phyloP scores from a whole-genome alignment of 306 rosid genomes.

The Vigna nakashimae region DNA sequence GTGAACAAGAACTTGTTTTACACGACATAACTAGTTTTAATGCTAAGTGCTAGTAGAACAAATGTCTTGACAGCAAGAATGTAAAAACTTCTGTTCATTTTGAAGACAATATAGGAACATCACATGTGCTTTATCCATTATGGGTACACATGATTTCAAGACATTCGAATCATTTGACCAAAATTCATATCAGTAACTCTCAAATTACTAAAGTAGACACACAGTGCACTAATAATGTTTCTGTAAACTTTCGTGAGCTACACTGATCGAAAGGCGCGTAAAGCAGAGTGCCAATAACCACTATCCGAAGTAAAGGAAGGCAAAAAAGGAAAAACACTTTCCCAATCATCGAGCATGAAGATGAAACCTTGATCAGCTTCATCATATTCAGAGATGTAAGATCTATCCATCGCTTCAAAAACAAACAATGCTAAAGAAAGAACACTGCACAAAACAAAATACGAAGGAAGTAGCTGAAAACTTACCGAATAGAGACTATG shows the following conservation, averaged over 20 bases:
- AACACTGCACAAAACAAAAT: neutral
- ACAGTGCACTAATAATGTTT: neutral
- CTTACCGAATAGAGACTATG: conserved; percentile 69
- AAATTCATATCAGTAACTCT: conserved; percentile 31
- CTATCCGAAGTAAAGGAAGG: neutral
- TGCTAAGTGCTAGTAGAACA: neutral
- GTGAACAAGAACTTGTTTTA: neutral
- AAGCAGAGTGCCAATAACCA: conserved; percentile 19
- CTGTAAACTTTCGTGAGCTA: conserved; percentile 1
- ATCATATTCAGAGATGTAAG: conserved; percentile 28
- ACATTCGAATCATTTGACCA: conserved; percentile 9
- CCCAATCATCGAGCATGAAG: conserved; percentile 38
- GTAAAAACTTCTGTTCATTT: neutral
- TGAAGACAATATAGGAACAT: conserved; percentile 15
- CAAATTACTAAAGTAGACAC: neutral
- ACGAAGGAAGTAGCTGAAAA: neutral
- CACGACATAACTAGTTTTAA: neutral
- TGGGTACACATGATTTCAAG: conserved; percentile 13
- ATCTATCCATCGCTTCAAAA: conserved; percentile 32
- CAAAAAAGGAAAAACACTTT: neutral
- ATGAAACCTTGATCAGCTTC: conserved; percentile 17
- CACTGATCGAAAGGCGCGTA: conserved; percentile 46
- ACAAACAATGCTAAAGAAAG: neutral
- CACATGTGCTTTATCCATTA: conserved; percentile 38
- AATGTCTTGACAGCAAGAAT: conserved; percentile 31